Evolutionary conservation across 1,284 basidiomycete genomes (phyloP), one percentile per base, ranked within the genome.

Genomic region (Neotropicomus parvogracilis): DNA sequence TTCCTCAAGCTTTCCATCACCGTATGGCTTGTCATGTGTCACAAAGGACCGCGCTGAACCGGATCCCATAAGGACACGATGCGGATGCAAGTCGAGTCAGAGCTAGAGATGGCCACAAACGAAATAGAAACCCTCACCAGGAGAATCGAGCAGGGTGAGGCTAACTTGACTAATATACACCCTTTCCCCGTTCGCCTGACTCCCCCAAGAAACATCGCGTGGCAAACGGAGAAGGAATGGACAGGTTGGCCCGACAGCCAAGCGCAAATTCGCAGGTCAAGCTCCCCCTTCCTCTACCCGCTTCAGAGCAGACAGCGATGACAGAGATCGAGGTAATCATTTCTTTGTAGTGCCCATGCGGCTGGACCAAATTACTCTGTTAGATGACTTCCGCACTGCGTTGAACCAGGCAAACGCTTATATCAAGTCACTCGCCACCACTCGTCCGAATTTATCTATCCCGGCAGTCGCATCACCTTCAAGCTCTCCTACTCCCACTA

Each of bases 31-130:
- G 34, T 48, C 46, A 31, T 53, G 40, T 41, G 21, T 36, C 17
- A 1, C 27, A 31, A n/a, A n/a, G 16, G 29, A 14, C 33, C 20
- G 4, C 38, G 35, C 53, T 59, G 33, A 62, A 46, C 40, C 27
- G 34, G 50, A 49, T 45, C 50, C 26, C 33, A 46, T 28, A 67
- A 90, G 82, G 80, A 80, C 47, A 70, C 70, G 19, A 72, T 91
- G 57, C 80, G 88, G 42, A 68, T 71, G 35, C 80, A 88, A 70
- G 86, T 94, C 38, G 78, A 90, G 66, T 78, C 80, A 1, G 91
- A 92, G 64, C 72, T 93, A 28, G 77, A 80, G 32, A 81, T 78
- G 59, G 88, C 91, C 6, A 79, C 79, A 47, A 73, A 70, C 51
- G 85, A 82, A 66, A 91, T 94, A 35, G 77, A 77, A n/a, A 65